Base-by-base conservation (phyloP, 352 stramenopile species). In the Halophytophthora polymorphica region DNA sequence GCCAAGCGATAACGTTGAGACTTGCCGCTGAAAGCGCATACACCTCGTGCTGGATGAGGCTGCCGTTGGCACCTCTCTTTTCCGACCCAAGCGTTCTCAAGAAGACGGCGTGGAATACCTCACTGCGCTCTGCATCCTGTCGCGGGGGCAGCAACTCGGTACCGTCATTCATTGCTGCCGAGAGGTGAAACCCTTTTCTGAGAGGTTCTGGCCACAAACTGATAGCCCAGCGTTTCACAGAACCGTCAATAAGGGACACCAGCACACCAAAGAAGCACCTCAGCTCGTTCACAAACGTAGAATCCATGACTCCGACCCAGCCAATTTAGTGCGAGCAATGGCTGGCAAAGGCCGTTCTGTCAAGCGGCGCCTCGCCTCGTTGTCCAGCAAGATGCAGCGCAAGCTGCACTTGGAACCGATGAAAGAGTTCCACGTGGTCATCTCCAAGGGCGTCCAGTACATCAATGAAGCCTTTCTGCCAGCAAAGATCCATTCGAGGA, bases 191-290 rank as follows among this genome's bases (percentile, higher is more conserved):
- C 6, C 29, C 6, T 12, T 34, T 12, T 34, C 29, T 34, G 29
- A 34, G 6, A 12, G 29, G 6, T 34, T 12, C 29, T 12, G 29
- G 29, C 29, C 29, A 34, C 29, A 12, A 6, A 12, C 12, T 12
- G 6, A 34, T 34, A 6, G 29, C 12, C 29, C 12, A 12, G 29
- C 29, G 29, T 6, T 34, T 12, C 29, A 6, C 8, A 2, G 31
- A 45, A 4, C 17, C 19, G 22, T 33, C 45, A 12, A 61, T 25
- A 10, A 64, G 31, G 17, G 29, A 31, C 3, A 21, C 49, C 13
- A 50, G 25, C 7, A 57, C 35, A 33, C 34, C 56, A 2, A 29
- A 41, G 12, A 64, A 17, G 18, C 39, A 56, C 23, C 39, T 47
- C 17, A 52, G 28, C 12, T 50, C 38, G 18, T n/a, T 1, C 33